Evolutionary conservation across 208 protist genomes (phyloP).

Genomic region (Blastocrithidia nonstop): DNA sequence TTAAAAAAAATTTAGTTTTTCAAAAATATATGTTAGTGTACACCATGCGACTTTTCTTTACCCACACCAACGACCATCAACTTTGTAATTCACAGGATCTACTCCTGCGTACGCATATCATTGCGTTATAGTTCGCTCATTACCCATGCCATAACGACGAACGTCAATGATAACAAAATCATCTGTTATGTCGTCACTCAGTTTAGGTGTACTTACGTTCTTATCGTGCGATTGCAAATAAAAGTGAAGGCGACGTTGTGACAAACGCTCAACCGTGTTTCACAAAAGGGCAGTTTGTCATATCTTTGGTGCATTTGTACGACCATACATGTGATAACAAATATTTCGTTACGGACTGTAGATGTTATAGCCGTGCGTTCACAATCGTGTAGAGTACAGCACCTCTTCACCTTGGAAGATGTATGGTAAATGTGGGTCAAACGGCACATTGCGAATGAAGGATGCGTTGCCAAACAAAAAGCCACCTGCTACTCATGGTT

Average conservation of each 20-base stretch:
- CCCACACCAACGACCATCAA: no score
- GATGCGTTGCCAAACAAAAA: slow-evolving; percentile 34
- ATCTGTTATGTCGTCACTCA: slow-evolving; percentile 12
- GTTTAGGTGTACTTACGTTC: background rate
- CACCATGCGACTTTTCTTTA: no score
- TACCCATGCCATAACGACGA: slow-evolving; percentile 61
- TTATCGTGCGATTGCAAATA: slow-evolving; percentile 15
- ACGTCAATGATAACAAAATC: slow-evolving; percentile 32
- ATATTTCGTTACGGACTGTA: slow-evolving; percentile 54
- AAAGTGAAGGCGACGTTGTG: slow-evolving; percentile 36
- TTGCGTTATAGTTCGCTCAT: slow-evolving; percentile 23
- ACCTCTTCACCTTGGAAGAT: slow-evolving; percentile 91
- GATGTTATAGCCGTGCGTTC: slow-evolving; percentile 86
- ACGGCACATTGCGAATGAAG: slow-evolving; percentile 77
- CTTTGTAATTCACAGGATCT: no score
- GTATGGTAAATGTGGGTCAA: slow-evolving; percentile 85
- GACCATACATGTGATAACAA: slow-evolving; percentile 71
- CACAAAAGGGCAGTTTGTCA: slow-evolving; percentile 23
- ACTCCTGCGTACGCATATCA: slow-evolving; percentile 76
- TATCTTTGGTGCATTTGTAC: slow-evolving; percentile 32
- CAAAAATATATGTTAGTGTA: no score
- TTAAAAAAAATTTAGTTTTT: no score
- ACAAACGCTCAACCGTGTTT: slow-evolving; percentile 8
- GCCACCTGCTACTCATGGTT: slow-evolving; percentile 69
- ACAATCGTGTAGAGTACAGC: slow-evolving; percentile 65